Evolutionary conservation across 1,284 basidiomycete genomes (phyloP), one percentile per base, ranked within the genome.

Genomic region (Leccinum colubrinum): DNA sequence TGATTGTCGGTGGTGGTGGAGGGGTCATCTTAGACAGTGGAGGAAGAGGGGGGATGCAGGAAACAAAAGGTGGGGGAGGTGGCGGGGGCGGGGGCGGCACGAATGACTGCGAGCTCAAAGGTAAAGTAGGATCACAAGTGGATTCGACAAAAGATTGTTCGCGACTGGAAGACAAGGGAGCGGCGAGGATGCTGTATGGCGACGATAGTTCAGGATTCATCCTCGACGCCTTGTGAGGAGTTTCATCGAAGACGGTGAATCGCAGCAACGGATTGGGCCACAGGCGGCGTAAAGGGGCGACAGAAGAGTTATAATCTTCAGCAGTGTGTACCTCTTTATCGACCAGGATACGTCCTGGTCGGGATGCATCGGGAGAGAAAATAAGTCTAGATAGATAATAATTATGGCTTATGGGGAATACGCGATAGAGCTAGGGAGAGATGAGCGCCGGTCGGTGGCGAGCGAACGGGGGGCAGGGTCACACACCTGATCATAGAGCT

Each of bases 341-440:
- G 61, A 92, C 80, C 39, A 90, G 74, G 57, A 91, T 83, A 46
- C 85, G 83, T 56, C 79, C 74, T 4, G 79, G 68, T 64, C 77
- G 74, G 17, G 72, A 73, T 15, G 83, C 78, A 63, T 85, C 80
- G 2, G 85, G 85, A 58, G 83, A 84, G 75, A 91, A 90, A 9
- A 90, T 75, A 51, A 92, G 79, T 64, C 81, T 85, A 54, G 83
- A 85, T 62, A 91, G 77, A 77, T 83, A 84, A 74, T 82, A 87
- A 55, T 76, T 80, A 59, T 82, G 77, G 68, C 79, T 80, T 61
- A 86, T 80, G 65, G 84, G 83, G 70, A 91, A 90, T 63, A 91
- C 79, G 67, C 86, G 86, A 73, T 81, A 82, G 61, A 91, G 81
- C 90, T 91, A 66, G 54, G 60, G 51, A 12, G 54, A 11, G 17